Percentiles rank a stretch among this genome's conserved stretches.
These are phyloP conservation scores for Parachlorella kessleri DNA, from an alignment of 139 green algal genomes.

Conservation along the genomic window DNA sequence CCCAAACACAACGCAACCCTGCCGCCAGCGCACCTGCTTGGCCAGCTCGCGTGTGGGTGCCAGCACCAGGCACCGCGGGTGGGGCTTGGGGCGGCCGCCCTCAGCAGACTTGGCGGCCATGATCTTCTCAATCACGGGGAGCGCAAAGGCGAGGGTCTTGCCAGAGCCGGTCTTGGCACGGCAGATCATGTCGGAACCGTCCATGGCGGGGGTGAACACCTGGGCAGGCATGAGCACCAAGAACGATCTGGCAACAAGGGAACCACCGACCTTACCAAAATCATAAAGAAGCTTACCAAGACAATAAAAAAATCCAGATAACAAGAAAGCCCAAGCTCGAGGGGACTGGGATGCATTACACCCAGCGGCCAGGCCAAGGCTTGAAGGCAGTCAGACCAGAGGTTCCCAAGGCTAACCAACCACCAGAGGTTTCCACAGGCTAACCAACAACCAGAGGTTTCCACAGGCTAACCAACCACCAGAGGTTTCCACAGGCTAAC, in stretches of 20 bases:
- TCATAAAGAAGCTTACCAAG: no score
- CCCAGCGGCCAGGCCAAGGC: background rate
- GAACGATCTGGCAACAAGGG: background rate
- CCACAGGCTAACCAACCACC: no score
- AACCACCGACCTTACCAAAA: no score
- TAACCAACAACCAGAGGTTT: no score
- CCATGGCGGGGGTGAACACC: conserved; percentile 76
- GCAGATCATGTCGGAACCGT: conserved; percentile 90
- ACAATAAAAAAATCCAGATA: background rate
- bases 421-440: no score
- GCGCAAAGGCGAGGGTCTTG: conserved; percentile 98
- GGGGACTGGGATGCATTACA: background rate
- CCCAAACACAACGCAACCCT: no score
- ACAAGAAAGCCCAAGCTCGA: background rate
- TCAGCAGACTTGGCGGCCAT: conserved; percentile 44
- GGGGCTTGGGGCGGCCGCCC: conserved; percentile 19
- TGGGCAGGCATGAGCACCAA: conserved; percentile 21
- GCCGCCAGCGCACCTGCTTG: conserved; percentile 86
- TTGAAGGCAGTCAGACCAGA: no score
- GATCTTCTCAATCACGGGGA: conserved; percentile 94
- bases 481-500: no score
- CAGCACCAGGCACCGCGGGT: conserved; percentile 87
- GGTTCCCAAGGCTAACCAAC: no score
- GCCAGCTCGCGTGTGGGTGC: conserved; percentile 98
- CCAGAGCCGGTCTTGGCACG: conserved; percentile 94